Evolutionary conservation across 2,329 filamentous ascomycete genomes (phyloP).

Genomic region (Scedosporium dehoogii): DNA sequence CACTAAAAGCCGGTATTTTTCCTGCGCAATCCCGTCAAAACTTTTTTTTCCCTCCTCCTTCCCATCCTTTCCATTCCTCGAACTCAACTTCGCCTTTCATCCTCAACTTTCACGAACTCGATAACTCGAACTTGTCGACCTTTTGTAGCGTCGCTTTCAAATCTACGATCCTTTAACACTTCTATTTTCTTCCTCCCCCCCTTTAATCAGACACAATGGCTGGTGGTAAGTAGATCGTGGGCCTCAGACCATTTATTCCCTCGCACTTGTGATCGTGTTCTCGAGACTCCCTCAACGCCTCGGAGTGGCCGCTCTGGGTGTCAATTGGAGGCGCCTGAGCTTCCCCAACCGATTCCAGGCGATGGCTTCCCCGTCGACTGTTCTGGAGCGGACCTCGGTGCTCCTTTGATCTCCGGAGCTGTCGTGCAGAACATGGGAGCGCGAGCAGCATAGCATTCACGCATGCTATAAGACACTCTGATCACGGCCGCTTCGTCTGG

Average conservation of each 20-base stretch:
- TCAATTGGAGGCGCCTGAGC: not conserved
- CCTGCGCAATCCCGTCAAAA: constrained; percentile 7
- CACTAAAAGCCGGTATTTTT: constrained; percentile 5
- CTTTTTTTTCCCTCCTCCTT: constrained; percentile 12
- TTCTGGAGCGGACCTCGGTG: not conserved
- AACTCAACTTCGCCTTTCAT: not conserved
- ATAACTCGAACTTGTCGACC: not conserved
- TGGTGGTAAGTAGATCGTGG: constrained; percentile 29
- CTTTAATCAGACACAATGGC: constrained; percentile 26
- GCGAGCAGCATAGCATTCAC: not conserved
- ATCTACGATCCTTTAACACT: constrained; percentile 10
- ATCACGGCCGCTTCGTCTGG: no score
- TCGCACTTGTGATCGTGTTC: not conserved
- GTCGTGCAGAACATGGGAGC: not conserved
- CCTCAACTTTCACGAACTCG: not conserved
- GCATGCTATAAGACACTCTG: no score
- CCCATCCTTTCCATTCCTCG: not conserved
- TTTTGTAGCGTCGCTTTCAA: constrained; percentile 13
- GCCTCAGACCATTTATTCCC: not conserved
- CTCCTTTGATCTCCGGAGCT: not conserved
- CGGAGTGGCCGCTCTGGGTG: not conserved
- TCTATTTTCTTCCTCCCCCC: not conserved
- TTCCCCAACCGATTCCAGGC: not conserved
- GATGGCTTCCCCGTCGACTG: not conserved
- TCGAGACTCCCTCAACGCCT: not conserved